A percentile compares a stretch with the other conserved stretches of the same genome.
phyloP scores from a whole-genome alignment of 1,284 basidiomycete genomes.

The Xerocomus amazonicus region DNA sequence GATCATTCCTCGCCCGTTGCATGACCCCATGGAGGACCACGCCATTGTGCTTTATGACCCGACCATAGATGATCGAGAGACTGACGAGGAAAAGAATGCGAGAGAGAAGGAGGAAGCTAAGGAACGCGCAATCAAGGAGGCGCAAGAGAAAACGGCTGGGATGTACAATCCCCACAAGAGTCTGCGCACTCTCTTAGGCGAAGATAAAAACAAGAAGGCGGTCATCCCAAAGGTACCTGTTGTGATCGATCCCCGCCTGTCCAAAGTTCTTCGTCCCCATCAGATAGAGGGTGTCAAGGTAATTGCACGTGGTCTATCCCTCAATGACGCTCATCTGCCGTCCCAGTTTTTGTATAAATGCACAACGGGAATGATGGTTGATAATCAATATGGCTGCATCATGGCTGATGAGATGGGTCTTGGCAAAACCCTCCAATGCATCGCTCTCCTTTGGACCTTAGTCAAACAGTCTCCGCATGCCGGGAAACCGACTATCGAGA shows the following conservation, averaged over 20 bases:
- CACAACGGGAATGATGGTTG: constrained; percentile 88
- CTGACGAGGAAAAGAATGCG: constrained; percentile 75
- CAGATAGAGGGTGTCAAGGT: constrained; percentile 98
- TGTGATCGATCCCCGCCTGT: constrained; percentile 88
- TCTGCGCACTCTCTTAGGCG: constrained; percentile 80
- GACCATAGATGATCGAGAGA: constrained; percentile 89
- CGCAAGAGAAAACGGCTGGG: constrained; percentile 61
- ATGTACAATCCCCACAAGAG: constrained; percentile 92
- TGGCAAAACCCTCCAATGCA: constrained; percentile 96
- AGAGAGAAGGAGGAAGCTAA: constrained; percentile 69
- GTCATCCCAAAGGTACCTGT: constrained; percentile 85
- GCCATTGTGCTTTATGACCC: constrained; percentile 98
- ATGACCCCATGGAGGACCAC: constrained; percentile 97
- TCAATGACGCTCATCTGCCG: constrained; percentile 10
- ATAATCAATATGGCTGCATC: constrained; percentile 94
- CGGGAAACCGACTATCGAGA: constrained; percentile 88
- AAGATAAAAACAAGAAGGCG: constrained; percentile 65
- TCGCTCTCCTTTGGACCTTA: constrained; percentile 95
- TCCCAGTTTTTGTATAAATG: constrained; percentile 90
- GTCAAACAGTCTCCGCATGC: constrained; percentile 92
- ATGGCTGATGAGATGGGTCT: constrained; percentile 99
- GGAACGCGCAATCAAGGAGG: constrained; percentile 61
- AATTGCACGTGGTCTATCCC: constrained; percentile 17
- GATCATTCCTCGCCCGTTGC: constrained; percentile 85
- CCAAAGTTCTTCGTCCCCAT: constrained; percentile 91